These are phyloP conservation scores for Mortierella sp. DNA, from an alignment of 371 early-diverging fungal genomes.

Conservation along the genomic window DNA sequence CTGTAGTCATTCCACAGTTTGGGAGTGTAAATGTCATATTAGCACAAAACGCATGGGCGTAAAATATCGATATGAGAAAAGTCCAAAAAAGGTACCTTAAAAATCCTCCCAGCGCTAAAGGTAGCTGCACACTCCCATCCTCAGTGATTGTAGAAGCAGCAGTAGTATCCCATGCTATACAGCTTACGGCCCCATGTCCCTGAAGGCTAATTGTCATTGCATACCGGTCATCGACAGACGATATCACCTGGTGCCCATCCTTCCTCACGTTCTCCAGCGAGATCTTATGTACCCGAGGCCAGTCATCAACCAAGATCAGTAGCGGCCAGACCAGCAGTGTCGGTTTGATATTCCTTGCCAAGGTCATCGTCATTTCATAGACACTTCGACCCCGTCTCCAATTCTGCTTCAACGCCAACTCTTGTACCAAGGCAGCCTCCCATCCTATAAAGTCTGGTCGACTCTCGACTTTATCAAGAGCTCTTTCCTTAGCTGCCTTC, in stretches of 20 bases:
- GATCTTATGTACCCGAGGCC: conserved; percentile 18
- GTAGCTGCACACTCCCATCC: not conserved
- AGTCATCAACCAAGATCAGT: conserved; percentile 27
- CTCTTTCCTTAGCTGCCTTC: not conserved
- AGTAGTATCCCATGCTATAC: conserved; percentile 22
- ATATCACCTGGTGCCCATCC: conserved; percentile 4
- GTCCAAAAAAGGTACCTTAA: conserved; percentile 18
- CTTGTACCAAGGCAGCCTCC: conserved; percentile 22
- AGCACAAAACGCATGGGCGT: not conserved
- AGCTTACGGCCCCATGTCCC: conserved; percentile 21
- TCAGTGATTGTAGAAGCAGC: not conserved
- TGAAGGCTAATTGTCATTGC: conserved; percentile 12
- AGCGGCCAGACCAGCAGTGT: conserved; percentile 36
- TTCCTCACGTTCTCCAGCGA: conserved; percentile 10
- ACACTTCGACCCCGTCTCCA: conserved; percentile 28
- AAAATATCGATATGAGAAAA: not conserved
- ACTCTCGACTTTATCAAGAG: conserved; percentile 10
- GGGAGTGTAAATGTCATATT: not conserved
- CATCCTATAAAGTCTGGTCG: conserved; percentile 28
- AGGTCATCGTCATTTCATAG: conserved; percentile 15
- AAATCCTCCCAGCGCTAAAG: conserved; percentile 29
- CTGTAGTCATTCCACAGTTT: conserved; percentile 5
- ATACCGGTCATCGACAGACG: conserved; percentile 1
- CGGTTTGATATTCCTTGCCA: conserved; percentile 25
- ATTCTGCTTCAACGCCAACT: conserved; percentile 23